Evolutionary conservation across 2,329 filamentous ascomycete genomes (phyloP), one percentile per base, ranked within the genome.

Genomic region (Monosporascus sp.): DNA sequence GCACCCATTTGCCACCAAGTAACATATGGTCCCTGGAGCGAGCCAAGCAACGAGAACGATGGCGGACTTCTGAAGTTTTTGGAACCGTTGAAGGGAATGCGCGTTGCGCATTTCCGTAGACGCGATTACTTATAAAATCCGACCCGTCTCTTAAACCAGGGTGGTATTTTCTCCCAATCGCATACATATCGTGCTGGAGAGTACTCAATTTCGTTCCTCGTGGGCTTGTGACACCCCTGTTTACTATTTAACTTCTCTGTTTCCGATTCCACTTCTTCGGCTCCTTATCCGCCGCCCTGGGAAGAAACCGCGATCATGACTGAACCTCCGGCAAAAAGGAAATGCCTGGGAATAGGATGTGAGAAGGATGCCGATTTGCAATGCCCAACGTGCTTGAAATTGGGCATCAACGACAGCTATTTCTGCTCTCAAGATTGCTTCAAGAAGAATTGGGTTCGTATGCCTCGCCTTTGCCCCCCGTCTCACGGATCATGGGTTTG

Each of bases 361-460:
- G 78, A 82, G 41, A 96, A 97, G 58, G 87, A 93, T 58, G 92
- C 92, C 55, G 79, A 85, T 51, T 76, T 99, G 47, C 92, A 97
- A 72, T 99, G 94, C 72, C 94, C 94, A 51, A 97, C 90, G 48
- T 99, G 94, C 70, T 80, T 97, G 65, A 97, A 96, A 74, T 77
- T 92, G 45, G 89, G 88, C 51, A 87, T 85, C 64, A 85, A 92
- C 68, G 90, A 94, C 66, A 96, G 90, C 75, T 97, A 85, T 74
- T 99, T 97, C 76, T 99, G 94, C 77, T 91, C 91, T 27, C 94
- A 99, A 72, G 94, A 97, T 64, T 99, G 94, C 78, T 99, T 99
- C 76, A 97, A 97, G 80, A 87, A 85, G 72, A 99, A 91, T 78
- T 99, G 94, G 94, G 94, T 97, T 84, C 64, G 83, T 62, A 58